These are phyloP conservation scores for Colletotrichum falcatum DNA, from an alignment of 2,329 filamentous ascomycete species.

Conservation along the genomic window DNA sequence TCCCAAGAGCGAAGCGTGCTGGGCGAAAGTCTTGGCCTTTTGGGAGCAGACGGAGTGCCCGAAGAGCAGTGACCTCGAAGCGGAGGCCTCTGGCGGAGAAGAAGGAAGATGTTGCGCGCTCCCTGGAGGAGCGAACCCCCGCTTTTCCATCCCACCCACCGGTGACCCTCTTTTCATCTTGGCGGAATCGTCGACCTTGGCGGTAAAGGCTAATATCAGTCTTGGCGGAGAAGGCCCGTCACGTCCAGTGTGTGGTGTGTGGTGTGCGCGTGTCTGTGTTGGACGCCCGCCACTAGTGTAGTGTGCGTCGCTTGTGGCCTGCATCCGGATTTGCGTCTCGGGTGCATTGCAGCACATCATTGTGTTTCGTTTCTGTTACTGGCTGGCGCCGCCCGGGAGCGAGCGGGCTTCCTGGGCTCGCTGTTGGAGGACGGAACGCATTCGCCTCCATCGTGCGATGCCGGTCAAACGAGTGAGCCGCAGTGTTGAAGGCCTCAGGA, in stretches of 20 bases:
- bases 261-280: slow-evolving; percentile 14
- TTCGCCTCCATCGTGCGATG: not conserved
- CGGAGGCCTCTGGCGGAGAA: slow-evolving; percentile 41
- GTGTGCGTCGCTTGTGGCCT: slow-evolving; percentile 11
- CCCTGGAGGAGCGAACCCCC: slow-evolving; percentile 15
- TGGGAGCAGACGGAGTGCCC: slow-evolving; percentile 27
- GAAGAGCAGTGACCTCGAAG: slow-evolving; percentile 32
- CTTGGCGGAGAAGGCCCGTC: slow-evolving; percentile 7
- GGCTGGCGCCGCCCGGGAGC: not conserved
- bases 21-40: slow-evolving; percentile 15
- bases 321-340: not conserved
- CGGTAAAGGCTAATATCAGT: slow-evolving; percentile 10
- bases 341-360: not conserved
- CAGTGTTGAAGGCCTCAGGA: slow-evolving; percentile 1
- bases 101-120: slow-evolving; percentile 35
- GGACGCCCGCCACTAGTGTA: slow-evolving; percentile 6
- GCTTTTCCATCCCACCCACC: slow-evolving; percentile 30
- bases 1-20: not conserved
- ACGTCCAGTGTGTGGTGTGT: not conserved
- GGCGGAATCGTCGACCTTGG: slow-evolving; percentile 30
- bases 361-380: not conserved
- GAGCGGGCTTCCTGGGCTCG: slow-evolving; percentile 1
- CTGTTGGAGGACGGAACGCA: too few relatives aligned
- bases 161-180: slow-evolving; percentile 28
- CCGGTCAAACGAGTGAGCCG: not conserved